Base-by-base conservation (phyloP, 2,329 filamentous ascomycete species). In the Thelonectria discophora region DNA sequence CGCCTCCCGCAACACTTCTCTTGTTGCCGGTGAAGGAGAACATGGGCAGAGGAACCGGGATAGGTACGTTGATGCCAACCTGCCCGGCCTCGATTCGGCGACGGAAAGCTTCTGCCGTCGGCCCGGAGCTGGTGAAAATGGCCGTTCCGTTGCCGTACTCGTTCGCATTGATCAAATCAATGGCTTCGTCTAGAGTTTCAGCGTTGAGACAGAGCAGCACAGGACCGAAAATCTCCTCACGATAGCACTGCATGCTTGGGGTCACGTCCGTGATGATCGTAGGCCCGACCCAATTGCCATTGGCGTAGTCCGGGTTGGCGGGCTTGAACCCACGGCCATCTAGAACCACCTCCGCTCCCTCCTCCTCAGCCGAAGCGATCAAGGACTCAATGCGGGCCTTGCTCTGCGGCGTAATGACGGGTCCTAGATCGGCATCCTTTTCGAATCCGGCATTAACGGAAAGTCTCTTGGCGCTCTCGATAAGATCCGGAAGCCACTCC, bases 1-100 rank as follows among this genome's bases (percentile, higher is more conserved):
- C 88, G 27, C 88, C 88, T 51, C 88, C 88, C 1, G 89, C 88
- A 53, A 91, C 82, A 69, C 82, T 86, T 80, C 86, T 88, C 83
- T 91, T 86, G 76, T 76, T 77, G 4, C 70, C 68, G 7, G 68
- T 71, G 62, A 72, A 72, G 42, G 62, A 67, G 61, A 71, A 72
- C 68, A 72, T 71, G 48, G 69, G 68, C 60, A 71, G 54, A 7
- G 70, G 68, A 6, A 72, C 69, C 15, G 68, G 69, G 24, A 72
- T 72, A 10, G 70, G 68, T 8, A 70, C 70, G 47, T 69, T 70
- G 64, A 72, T 64, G 34, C 68, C 70, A 7, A 70, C 61, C 52
- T 72, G 70, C n/a, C 69, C 68, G 21, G 68, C 67, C 49, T 71
- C 65, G 32, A 78, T 70, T 7, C 63, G 59, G 12, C 69, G 70